A percentile compares a stretch with the other conserved stretches of the same genome.
Evolutionary conservation across 2,329 filamentous ascomycete species (phyloP).

Genomic region (Karstenula rhodostoma): DNA sequence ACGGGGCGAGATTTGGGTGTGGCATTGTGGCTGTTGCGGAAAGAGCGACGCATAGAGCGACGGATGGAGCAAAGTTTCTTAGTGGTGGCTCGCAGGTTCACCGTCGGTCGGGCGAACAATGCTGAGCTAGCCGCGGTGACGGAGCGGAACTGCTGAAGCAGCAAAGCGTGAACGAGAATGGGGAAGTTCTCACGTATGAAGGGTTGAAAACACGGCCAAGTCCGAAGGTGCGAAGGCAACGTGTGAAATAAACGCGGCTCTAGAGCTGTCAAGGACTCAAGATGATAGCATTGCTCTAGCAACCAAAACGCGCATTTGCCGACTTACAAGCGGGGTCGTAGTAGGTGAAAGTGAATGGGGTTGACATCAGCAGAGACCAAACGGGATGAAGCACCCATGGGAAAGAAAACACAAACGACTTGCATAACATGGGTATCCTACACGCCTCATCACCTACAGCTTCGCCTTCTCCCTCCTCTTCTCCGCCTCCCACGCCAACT

Average conservation of each 20-base stretch:
- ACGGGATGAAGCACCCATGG: neutral
- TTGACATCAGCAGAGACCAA: neutral
- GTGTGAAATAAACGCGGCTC: neutral
- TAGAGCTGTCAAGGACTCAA: neutral
- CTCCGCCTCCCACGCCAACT: constrained; percentile 73
- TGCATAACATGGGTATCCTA: constrained; percentile 13
- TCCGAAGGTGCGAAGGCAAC: neutral
- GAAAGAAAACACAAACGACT: neutral
- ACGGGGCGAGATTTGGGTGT: neutral
- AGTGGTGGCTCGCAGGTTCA: neutral
- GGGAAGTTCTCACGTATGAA: neutral
- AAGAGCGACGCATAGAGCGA: neutral
- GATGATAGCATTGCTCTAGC: neutral
- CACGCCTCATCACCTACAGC: constrained; percentile 51
- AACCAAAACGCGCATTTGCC: neutral
- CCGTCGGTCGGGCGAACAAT: too few relatives aligned
- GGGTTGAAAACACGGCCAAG: neutral
- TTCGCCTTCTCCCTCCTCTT: constrained; percentile 66
- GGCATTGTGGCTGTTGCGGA: constrained; percentile 2
- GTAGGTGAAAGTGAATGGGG: neutral
- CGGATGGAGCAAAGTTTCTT: neutral
- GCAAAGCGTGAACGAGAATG: too few relatives aligned
- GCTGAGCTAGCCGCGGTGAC: too few relatives aligned
- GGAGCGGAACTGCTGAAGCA: too few relatives aligned
- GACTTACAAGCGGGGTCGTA: neutral